Percentiles rank a stretch among this genome's conserved stretches.
Evolutionary conservation across 495 filamentous ascomycete genomes (phyloP).

Genomic region (Hypoxylon fragiforme): DNA sequence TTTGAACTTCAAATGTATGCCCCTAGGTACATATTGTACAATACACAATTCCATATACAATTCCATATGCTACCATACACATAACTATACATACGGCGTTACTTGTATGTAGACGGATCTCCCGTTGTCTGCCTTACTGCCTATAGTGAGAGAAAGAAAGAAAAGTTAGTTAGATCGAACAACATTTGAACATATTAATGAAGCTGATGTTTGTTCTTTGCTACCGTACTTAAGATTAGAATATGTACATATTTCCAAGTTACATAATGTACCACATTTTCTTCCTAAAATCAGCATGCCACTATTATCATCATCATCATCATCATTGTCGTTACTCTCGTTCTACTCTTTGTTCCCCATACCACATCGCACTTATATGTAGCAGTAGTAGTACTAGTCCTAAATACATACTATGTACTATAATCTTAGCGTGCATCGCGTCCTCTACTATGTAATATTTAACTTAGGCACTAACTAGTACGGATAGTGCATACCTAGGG

Average conservation of each 20-base stretch:
- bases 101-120: too few species aligned
- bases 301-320: background rate
- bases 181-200: too few species aligned
- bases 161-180: too few species aligned
- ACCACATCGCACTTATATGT: constrained; percentile 7
- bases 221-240: background rate
- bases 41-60: too few species aligned
- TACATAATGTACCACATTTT: background rate
- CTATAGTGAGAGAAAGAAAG: too few species aligned
- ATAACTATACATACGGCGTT: too few species aligned
- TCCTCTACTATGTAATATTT: background rate
- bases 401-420: constrained; percentile 6
- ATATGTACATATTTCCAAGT: too few species aligned
- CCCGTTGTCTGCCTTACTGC: too few species aligned
- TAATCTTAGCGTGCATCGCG: constrained; percentile 17
- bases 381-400: constrained; percentile 5
- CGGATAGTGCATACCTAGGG: background rate
- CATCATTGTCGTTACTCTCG: background rate
- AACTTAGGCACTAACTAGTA: background rate
- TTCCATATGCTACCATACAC: too few species aligned
- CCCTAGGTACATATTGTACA: too few species aligned
- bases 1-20: constrained; percentile 16
- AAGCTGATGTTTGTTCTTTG: too few species aligned
- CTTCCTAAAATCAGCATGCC: constrained; percentile 10
- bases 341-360: too few species aligned